Conservation (phyloP, 2,329 filamentous ascomycete genomes). For the Incumbomyces delicatus region DNA sequence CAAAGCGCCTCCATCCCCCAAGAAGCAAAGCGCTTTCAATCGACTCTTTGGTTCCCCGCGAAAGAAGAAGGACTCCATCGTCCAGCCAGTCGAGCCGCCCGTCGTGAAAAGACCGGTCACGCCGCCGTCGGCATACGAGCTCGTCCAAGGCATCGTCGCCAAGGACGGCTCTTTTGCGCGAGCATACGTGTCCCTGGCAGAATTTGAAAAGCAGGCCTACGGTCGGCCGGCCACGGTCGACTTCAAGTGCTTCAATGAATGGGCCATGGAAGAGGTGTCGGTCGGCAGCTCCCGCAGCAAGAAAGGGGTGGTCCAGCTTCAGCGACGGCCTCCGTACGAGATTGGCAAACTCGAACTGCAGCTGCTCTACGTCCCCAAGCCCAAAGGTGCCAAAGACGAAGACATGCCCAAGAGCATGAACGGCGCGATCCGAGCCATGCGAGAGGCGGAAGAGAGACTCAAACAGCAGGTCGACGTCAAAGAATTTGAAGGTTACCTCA, state of each 20-base stretch:
- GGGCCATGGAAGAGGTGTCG: slow-evolving; percentile 76
- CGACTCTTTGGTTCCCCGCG: slow-evolving; percentile 89
- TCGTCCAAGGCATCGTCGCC: slow-evolving; percentile 57
- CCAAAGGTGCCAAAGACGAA: slow-evolving; percentile 75
- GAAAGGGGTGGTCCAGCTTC: slow-evolving; percentile 61
- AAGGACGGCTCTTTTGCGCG: slow-evolving; percentile 90
- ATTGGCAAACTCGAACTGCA: slow-evolving; percentile 91
- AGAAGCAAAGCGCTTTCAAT: slow-evolving; percentile 81
- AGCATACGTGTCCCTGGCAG: slow-evolving; percentile 85
- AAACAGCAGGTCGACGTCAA: slow-evolving; percentile 19
- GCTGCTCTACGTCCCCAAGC: slow-evolving; percentile 86
- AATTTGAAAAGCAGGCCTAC: slow-evolving; percentile 80
- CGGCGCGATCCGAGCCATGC: slow-evolving; percentile 84
- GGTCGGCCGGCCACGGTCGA: slow-evolving; percentile 81
- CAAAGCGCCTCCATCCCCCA: slow-evolving; percentile 43
- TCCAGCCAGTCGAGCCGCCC: slow-evolving; percentile 74
- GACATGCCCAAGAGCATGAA: slow-evolving; percentile 99
- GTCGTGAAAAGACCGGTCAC: slow-evolving; percentile 36
- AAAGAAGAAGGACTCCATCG: slow-evolving; percentile 90
- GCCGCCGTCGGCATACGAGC: slow-evolving; percentile 30
- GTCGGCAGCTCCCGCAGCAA: slow-evolving; percentile 92
- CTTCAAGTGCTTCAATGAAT: slow-evolving; percentile 95
- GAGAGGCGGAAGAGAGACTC: slow-evolving; percentile 71
- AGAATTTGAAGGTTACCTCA: slow-evolving; percentile 73
- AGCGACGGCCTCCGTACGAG: slow-evolving; percentile 83